These are phyloP conservation scores for Juncus effusus DNA, from an alignment of 176 grass and related monocot genomes.

Conservation along the genomic window DNA sequence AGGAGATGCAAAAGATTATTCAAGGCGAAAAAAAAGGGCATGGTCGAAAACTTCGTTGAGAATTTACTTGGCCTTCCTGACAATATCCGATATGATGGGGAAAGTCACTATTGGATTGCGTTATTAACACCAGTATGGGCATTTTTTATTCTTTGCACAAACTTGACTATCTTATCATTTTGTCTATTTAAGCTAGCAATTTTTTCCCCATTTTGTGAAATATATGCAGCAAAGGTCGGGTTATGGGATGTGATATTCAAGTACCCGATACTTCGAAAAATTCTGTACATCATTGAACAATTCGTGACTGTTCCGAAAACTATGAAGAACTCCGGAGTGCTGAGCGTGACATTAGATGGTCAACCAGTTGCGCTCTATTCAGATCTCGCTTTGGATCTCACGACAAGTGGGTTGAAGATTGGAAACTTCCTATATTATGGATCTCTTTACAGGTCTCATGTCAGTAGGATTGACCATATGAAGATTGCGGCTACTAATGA, in stretches of 20 bases:
- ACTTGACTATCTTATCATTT: background rate
- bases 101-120: conserved; percentile 71
- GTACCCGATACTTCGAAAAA: conserved; percentile 24
- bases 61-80: conserved; percentile 66
- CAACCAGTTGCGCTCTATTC: conserved; percentile 49
- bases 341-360: conserved; percentile 55
- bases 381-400: conserved; percentile 35
- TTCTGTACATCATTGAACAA: conserved; percentile 37
- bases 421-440: conserved; percentile 59
- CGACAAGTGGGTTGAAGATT: conserved; percentile 56
- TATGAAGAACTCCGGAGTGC: conserved; percentile 34
- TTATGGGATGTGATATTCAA: no score
- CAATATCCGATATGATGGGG: conserved; percentile 61
- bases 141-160: no score
- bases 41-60: conserved; percentile 43
- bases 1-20: conserved; percentile 72
- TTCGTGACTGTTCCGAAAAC: conserved; percentile 20
- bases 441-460: conserved; percentile 34
- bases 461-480: conserved; percentile 53
- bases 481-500: no score
- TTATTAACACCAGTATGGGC: conserved; percentile 48
- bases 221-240: no score
- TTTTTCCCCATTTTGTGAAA: background rate
- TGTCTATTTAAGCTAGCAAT: no score
- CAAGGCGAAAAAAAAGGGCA: conserved; percentile 48